These are phyloP conservation scores for Quercus bicolor DNA, from an alignment of 306 rosid species.

Conservation along the genomic window DNA sequence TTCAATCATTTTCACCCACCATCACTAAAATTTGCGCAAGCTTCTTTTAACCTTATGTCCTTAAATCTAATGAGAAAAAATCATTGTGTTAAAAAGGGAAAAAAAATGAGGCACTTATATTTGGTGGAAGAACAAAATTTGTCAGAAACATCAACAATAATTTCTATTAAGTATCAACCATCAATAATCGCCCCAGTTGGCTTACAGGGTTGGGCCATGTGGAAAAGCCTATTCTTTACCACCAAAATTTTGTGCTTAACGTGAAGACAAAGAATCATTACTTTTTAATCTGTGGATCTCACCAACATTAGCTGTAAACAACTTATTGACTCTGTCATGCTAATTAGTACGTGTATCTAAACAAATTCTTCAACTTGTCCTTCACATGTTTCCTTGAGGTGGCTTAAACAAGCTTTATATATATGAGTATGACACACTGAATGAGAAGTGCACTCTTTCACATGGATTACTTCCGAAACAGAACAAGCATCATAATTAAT, in stretches of 20 bases:
- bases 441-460: not conserved
- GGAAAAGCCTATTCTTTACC: not conserved
- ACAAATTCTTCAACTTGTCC: not conserved
- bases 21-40: not conserved
- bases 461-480: not conserved
- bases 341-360: not conserved
- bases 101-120: too few relatives aligned
- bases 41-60: not conserved
- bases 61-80: not conserved
- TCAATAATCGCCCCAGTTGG: not conserved
- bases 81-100: not conserved
- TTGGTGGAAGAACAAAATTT: not conserved
- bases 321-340: not conserved
- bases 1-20: not conserved
- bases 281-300: not conserved
- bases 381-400: not conserved
- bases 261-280: constrained; percentile 3
- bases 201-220: not conserved
- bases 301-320: not conserved
- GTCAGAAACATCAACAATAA: not conserved
- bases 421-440: not conserved
- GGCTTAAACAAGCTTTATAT: not conserved
- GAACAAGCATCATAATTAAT: not conserved
- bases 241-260: not conserved
- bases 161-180: not conserved